Percentiles rank a stretch among this genome's conserved stretches.
Evolutionary conservation across 441 rosid species (phyloP).

Genomic region (Daphne laureola): DNA sequence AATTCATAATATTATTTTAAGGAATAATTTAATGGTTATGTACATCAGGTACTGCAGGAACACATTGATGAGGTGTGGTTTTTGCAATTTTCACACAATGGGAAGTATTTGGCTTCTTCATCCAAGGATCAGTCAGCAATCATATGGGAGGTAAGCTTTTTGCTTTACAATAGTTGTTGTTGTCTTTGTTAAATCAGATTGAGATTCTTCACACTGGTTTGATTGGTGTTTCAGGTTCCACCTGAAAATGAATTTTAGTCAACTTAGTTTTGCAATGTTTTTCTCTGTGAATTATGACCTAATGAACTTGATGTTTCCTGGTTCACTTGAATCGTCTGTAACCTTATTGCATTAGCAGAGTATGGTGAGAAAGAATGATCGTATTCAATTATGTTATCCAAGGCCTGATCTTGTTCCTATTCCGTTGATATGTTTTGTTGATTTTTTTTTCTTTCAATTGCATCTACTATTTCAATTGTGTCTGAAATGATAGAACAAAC

Average conservation of each 20-base stretch:
- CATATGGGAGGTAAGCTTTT: conserved; percentile 71
- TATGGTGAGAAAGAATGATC: too few relatives aligned
- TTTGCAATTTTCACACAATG: conserved; percentile 80
- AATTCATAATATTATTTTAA: too few relatives aligned
- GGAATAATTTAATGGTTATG: neutral
- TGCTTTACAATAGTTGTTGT: neutral
- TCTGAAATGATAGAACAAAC: too few relatives aligned
- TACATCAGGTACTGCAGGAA: conserved; percentile 58
- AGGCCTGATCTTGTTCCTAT: too few relatives aligned
- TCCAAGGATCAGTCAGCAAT: conserved; percentile 68
- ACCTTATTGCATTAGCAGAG: too few relatives aligned
- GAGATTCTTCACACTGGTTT: neutral
- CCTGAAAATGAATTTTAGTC: neutral
- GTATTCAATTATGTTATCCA: too few relatives aligned
- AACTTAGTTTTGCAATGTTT: neutral
- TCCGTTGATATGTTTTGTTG: too few relatives aligned
- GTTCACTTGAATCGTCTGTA: too few relatives aligned
- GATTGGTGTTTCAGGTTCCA: neutral
- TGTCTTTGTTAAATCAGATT: neutral
- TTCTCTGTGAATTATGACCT: neutral
- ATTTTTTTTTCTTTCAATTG: too few relatives aligned
- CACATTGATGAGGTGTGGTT: conserved; percentile 93
- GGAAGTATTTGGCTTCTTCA: conserved; percentile 78
- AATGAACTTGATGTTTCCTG: too few relatives aligned
- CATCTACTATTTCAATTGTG: too few relatives aligned